Base-by-base conservation (phyloP, 768 basidiomycete genomes). In the Auriscalpium orientale region DNA sequence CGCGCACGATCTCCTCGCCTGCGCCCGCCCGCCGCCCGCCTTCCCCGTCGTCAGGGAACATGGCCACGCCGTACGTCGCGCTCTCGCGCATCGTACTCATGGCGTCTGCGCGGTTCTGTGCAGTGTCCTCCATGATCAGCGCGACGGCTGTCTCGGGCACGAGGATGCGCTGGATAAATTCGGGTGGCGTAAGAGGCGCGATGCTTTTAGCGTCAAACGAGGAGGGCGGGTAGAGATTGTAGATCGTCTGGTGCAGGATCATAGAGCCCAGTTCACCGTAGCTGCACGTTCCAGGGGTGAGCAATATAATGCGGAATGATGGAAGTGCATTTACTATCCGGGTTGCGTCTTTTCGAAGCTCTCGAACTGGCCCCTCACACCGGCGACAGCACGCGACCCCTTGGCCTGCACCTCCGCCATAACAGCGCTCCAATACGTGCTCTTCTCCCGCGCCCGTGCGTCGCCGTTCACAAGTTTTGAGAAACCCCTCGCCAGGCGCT, bases 201-300 rank as follows among this genome's bases (percentile, higher is more conserved):
- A 83, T 78, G 11, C 75, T 68, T n/a, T 71, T 65, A 0, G 80
- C 73, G 54, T 82, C 73, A 47, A 89, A 78, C 0, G 76, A 70
- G 4, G 76, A 66, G 0, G 80, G 82, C 1, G 91, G 88, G 62
- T 91, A 91, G 54, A 91, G 74, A 63, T 82, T 77, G 63, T 83
- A 84, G 12, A 95, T 75, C 0, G 85, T 85, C 62, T 88, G 84
- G 51, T 85, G 80, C 56, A 95, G 87, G 62, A 91, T 85, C 20
- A 89, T 77, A 6, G 85, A 88, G 11, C 92, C 92, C 38, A 84
- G 77, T 67, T 91, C 90, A 44, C 92, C 92, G 61, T 95, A 95
- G 68, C 92, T 95, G 56, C 6, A 38, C 18, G 16, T 7, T 16
- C 8, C n/a, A 47, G 48, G 8, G 18, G 5, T 53, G 10, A 50